These are phyloP conservation scores for Abortiporus biennis DNA, from an alignment of 1,284 basidiomycete species.

Conservation along the genomic window DNA sequence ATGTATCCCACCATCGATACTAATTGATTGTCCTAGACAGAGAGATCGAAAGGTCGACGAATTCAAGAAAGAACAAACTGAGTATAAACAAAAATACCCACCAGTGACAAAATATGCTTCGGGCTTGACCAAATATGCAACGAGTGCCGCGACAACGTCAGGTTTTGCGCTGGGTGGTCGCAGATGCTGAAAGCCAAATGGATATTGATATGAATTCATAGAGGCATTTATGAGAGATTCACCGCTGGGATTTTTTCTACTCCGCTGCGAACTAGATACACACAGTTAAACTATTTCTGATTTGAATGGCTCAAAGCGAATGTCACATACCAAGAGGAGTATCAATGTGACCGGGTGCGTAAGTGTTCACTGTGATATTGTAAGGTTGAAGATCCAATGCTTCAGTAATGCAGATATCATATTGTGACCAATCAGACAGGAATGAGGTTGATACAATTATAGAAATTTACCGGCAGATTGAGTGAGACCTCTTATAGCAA, in stretches of 20 bases:
- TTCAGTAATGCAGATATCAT: not conserved
- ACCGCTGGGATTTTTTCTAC: constrained; percentile 16
- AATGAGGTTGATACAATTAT: not conserved
- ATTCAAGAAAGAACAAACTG: not conserved
- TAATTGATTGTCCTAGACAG: constrained; percentile 16
- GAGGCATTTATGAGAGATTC: not conserved
- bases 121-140: constrained; percentile 2
- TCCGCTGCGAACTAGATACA: constrained; percentile 13
- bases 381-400: constrained; percentile 3
- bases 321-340: constrained; percentile 4
- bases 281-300: not conserved
- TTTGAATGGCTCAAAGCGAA: not conserved
- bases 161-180: not conserved
- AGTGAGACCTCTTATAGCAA: constrained; percentile 22
- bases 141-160: not conserved
- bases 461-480: constrained; percentile 15
- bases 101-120: constrained; percentile 1
- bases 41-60: too few relatives aligned
- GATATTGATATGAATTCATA: not conserved
- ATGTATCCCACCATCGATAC: constrained; percentile 16
- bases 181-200: not conserved
- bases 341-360: constrained; percentile 5
- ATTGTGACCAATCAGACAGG: too few relatives aligned
- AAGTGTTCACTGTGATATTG: constrained; percentile 7
- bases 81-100: not conserved